Conservation (phyloP, 192 early-diverging fungal species). For the Coemansia sp. region DNA sequence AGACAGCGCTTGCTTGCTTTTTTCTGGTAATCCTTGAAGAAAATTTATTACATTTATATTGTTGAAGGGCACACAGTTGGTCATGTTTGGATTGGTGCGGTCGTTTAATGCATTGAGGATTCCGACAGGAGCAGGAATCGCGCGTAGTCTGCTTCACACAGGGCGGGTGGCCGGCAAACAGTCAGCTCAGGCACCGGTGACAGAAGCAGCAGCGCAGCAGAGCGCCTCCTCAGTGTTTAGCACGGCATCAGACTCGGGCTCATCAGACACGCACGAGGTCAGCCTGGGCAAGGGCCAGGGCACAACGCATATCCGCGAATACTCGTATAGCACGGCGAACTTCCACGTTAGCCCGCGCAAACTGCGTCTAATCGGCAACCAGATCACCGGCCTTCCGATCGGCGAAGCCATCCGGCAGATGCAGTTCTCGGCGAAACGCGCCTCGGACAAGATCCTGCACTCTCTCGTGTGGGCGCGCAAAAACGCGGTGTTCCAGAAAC, state of each 20-base stretch:
- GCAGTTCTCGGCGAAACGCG: conserved; percentile 70
- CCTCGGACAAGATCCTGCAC: conserved; percentile 60
- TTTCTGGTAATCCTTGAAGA: not conserved
- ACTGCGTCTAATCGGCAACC: conserved; percentile 67
- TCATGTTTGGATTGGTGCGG: conserved; percentile 15
- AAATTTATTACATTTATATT: not conserved
- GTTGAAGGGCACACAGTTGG: not conserved
- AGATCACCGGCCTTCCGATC: conserved; percentile 62
- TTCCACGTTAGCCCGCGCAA: conserved; percentile 72
- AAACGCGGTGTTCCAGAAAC: conserved; percentile 63
- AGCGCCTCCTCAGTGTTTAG: conserved; percentile 26
- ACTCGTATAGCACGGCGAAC: conserved; percentile 54
- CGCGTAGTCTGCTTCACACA: too few species aligned
- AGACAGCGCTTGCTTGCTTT: not conserved
- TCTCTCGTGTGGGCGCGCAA: conserved; percentile 67
- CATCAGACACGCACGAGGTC: not conserved
- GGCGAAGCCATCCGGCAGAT: conserved; percentile 76
- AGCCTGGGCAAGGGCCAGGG: conserved; percentile 26
- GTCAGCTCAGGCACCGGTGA: not conserved
- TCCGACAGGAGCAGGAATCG: not conserved
- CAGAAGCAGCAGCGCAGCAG: not conserved
- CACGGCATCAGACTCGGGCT: too few species aligned
- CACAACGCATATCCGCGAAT: conserved; percentile 17
- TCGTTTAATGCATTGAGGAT: not conserved
- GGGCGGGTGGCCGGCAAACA: not conserved